These are phyloP conservation scores for Cladophialophora yegresii DNA, from an alignment of 2,329 filamentous ascomycete genomes.

Conservation along the genomic window DNA sequence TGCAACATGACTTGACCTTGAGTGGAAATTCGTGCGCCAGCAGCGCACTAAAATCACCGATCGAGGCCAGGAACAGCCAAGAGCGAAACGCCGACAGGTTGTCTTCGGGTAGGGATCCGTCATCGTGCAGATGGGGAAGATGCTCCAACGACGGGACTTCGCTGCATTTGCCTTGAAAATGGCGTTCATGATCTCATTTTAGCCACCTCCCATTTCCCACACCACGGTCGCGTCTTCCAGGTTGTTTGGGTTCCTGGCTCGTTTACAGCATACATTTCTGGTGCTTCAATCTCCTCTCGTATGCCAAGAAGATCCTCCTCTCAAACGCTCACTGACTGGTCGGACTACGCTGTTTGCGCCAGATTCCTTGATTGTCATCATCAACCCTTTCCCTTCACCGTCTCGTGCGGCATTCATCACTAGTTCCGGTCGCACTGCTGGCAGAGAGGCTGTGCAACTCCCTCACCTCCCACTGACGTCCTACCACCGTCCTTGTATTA, in stretches of 20 bases:
- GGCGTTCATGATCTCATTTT: slow-evolving; percentile 1
- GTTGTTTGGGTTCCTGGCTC: slow-evolving; percentile 2
- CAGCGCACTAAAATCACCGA: neutral
- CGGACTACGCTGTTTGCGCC: neutral
- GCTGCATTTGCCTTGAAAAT: neutral
- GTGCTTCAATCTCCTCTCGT: neutral
- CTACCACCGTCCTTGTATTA: neutral
- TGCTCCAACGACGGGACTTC: neutral
- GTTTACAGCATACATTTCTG: neutral
- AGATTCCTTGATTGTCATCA: slow-evolving; percentile 15
- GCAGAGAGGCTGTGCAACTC: slow-evolving; percentile 6
- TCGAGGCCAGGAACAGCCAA: neutral
- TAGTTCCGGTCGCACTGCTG: neutral
- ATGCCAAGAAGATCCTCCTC: slow-evolving; percentile 3
- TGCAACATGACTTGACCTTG: neutral
- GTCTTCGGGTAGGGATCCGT: neutral
- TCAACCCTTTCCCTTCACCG: slow-evolving; percentile 1
- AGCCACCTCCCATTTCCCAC: neutral
- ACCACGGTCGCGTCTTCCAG: neutral
- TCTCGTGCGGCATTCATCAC: slow-evolving; percentile 1
- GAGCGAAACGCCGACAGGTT: neutral
- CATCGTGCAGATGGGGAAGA: slow-evolving; percentile 5
- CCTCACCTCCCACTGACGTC: slow-evolving; percentile 3
- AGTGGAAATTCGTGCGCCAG: neutral
- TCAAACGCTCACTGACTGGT: slow-evolving; percentile 7